Conservation (phyloP, 2,329 filamentous ascomycete genomes). For the Paracamarosporium sp. region DNA sequence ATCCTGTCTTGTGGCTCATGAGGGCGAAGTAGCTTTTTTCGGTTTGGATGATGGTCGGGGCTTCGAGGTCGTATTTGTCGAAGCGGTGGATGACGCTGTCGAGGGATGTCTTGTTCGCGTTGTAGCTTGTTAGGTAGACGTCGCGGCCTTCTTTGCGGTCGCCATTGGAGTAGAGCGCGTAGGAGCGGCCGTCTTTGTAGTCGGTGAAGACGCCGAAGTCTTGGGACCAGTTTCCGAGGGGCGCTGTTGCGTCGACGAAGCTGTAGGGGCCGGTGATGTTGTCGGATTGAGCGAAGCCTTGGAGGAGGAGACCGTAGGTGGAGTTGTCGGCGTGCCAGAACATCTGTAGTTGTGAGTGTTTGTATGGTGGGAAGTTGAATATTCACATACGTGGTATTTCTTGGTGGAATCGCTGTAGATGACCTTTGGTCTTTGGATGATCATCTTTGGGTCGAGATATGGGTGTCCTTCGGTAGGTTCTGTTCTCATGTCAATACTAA, state of each 20-base stretch:
- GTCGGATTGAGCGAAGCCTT: conserved; percentile 63
- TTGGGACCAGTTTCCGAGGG: conserved; percentile 68
- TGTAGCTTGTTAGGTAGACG: conserved; percentile 63
- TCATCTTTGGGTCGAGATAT: conserved; percentile 61
- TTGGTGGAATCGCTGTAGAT: conserved; percentile 61
- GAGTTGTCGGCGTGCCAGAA: conserved; percentile 68
- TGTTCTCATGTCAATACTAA: conserved; percentile 28
- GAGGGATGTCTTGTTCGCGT: conserved; percentile 59
- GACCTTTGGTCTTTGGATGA: conserved; percentile 70
- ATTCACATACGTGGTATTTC: conserved; percentile 61
- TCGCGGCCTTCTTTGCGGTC: conserved; percentile 63
- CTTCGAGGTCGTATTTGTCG: conserved; percentile 66
- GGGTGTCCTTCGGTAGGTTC: conserved; percentile 61
- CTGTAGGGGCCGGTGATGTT: conserved; percentile 61
- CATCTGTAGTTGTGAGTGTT: conserved; percentile 47
- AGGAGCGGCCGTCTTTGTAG: conserved; percentile 63
- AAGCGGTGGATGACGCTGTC: conserved; percentile 62
- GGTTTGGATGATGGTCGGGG: conserved; percentile 66
- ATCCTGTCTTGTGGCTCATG: conserved; percentile 70
- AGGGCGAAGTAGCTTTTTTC: conserved; percentile 66
- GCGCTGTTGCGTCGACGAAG: conserved; percentile 61
- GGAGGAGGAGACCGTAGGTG: conserved; percentile 62
- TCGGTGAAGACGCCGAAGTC: conserved; percentile 69
- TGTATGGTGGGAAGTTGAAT: neutral
- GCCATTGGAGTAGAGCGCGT: conserved; percentile 67